These are phyloP conservation scores for Catharanthus roseus DNA, from an alignment of 257 asterid species.

Conservation along the genomic window DNA sequence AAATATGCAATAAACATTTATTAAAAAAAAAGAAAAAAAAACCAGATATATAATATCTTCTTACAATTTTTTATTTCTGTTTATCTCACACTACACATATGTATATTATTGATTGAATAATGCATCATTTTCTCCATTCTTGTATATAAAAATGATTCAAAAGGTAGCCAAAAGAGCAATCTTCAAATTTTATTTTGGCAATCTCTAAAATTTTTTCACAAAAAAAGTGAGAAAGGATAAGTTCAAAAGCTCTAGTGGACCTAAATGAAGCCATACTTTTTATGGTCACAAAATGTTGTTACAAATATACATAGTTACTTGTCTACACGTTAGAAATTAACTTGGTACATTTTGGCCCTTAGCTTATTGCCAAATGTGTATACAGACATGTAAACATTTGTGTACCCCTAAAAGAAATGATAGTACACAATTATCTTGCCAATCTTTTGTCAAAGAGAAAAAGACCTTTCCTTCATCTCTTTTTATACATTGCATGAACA, in stretches of 20 bases:
- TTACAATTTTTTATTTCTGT: too few relatives aligned
- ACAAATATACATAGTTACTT: too few relatives aligned
- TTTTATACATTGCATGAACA: too few relatives aligned
- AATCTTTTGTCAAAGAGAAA: background rate
- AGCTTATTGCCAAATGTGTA: slow-evolving; percentile 1
- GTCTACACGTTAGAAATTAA: background rate
- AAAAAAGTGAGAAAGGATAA: background rate
- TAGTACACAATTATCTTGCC: background rate
- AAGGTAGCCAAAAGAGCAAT: slow-evolving; percentile 28
- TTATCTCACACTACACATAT: too few relatives aligned
- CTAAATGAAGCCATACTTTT: background rate
- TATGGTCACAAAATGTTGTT: background rate
- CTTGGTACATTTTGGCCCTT: background rate
- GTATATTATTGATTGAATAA: slow-evolving; percentile 19
- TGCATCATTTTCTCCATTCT: slow-evolving; percentile 32
- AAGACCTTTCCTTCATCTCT: background rate
- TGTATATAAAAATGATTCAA: slow-evolving; percentile 25
- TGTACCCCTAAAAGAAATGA: background rate
- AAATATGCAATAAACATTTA: too few relatives aligned
- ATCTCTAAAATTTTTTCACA: background rate
- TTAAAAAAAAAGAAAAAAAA: too few relatives aligned
- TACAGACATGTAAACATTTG: background rate
- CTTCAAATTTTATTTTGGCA: slow-evolving; percentile 14
- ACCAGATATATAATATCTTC: too few relatives aligned
- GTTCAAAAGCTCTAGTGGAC: background rate